Evolutionary conservation across 1,284 basidiomycete genomes (phyloP), one percentile per base, ranked within the genome.

Genomic region (Athelia psychrophila): DNA sequence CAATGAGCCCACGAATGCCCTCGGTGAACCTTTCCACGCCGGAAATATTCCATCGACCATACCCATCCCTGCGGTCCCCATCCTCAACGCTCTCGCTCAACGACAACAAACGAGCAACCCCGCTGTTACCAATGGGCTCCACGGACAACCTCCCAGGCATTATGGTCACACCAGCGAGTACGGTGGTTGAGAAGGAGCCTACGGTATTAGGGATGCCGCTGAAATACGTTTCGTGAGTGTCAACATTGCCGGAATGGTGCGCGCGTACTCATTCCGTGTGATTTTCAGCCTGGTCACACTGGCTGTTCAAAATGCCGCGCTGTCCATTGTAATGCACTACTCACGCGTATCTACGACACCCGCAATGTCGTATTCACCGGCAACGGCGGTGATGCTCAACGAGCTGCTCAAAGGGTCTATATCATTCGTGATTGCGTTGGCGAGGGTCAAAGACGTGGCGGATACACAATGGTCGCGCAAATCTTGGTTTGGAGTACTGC

Each of bases 261-360:
- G 23, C 27, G 23, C 6, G 49, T 12, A 23, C 22, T 49, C 49
- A 56, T 48, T 51, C 53, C 32, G 33, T 30, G 38, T 23, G 27
- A 49, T 35, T 48, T n/a, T 30, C 9, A 95, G 93, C 8, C 82
- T 98, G 54, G 82, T 97, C 60, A 95, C 94, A 5, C 81, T 99
- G 52, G 95, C 96, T 2, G 84, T 98, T 5, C 95, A 99, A 76
- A 99, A 98, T 73, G 93, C 93, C 35, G 84, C 91, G n/a, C 76
- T 98, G 51, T 93, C 93, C 51, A 93, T 98, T 63, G 90, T 98
- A 58, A 95, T 98, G 91, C 93, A 96, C 75, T 93, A 95, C 71
- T 96, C 94, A 24, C 86, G 94, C 51, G 90, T 96, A 54, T 88
- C 90, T 2, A 90, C 83, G 0, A 83, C 91, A 2, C 73, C 86